These are phyloP conservation scores for Saccharomyces hybrid DNA, from an alignment of 1,139 yeast species.

Conservation along the genomic window DNA sequence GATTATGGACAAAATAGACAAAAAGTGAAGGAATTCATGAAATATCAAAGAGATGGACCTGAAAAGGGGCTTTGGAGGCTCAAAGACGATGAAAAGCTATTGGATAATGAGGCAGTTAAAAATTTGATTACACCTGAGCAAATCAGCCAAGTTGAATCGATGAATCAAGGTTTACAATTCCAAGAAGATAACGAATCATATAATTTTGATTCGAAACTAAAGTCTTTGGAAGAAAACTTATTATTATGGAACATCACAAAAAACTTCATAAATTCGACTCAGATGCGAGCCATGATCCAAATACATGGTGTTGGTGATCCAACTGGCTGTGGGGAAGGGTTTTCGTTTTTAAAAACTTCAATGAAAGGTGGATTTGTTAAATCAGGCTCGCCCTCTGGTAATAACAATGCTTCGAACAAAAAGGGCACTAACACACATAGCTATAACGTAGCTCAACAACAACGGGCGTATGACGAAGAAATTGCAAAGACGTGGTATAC, in stretches of 20 bases:
- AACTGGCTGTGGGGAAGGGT: conserved; percentile 83
- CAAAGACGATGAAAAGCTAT: conserved; percentile 62
- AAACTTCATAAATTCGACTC: conserved; percentile 88
- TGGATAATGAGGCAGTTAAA: conserved; percentile 70
- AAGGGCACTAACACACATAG: conserved; percentile 47
- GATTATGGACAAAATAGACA: conserved; percentile 97
- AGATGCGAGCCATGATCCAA: conserved; percentile 94
- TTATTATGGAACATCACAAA: conserved; percentile 92
- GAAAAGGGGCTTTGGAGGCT: conserved; percentile 96
- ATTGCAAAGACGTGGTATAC: conserved; percentile 85
- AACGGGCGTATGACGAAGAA: conserved; percentile 91
- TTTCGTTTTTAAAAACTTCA: conserved; percentile 82
- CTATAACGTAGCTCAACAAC: conserved; percentile 79
- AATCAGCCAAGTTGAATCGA: conserved; percentile 73
- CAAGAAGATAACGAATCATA: conserved; percentile 66
- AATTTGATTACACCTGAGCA: conserved; percentile 93
- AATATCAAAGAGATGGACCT: conserved; percentile 87
- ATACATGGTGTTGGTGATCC: conserved; percentile 97
- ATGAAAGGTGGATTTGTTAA: conserved; percentile 92
- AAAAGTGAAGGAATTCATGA: conserved; percentile 95
- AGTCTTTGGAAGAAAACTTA: conserved; percentile 69
- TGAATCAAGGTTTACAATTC: conserved; percentile 87
- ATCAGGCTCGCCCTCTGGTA: conserved; percentile 29
- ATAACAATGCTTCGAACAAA: conserved; percentile 2
- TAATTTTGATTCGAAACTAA: conserved; percentile 37